phyloP scores from a whole-genome alignment of 331 rosid genomes.

The Quercus phellos region DNA sequence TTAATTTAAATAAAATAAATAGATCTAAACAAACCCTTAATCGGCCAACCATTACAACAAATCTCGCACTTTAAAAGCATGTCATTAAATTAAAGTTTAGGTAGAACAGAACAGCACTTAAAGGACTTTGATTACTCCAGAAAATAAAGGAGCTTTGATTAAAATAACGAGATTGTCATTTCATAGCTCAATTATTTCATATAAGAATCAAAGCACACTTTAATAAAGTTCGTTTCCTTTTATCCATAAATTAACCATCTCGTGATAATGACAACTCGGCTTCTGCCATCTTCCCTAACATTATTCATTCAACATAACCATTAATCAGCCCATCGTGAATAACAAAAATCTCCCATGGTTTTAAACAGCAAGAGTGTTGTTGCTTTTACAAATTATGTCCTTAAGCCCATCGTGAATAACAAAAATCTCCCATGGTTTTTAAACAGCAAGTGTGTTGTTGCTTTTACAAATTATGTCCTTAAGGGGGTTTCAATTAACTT shows the following conservation, averaged over 20 bases:
- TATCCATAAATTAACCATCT: not conserved
- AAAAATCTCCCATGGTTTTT: not conserved
- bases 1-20: no score
- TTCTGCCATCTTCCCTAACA: not conserved
- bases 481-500: fast-evolving
- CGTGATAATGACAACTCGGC: no score
- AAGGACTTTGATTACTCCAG: not conserved
- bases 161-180: slow-evolving; percentile 16
- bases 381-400: not conserved
- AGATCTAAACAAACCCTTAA: no score
- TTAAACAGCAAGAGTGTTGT: not conserved
- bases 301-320: slow-evolving; percentile 20
- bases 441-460: not conserved
- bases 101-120: slow-evolving; percentile 13
- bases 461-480: not conserved
- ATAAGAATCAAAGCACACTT: slow-evolving; percentile 21
- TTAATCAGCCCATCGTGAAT: not conserved
- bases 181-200: slow-evolving; percentile 21
- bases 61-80: slow-evolving; percentile 28
- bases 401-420: not conserved
- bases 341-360: not conserved
- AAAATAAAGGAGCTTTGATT: not conserved
- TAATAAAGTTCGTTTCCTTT: slow-evolving; percentile 6
- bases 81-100: slow-evolving; percentile 10
- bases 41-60: slow-evolving; percentile 5